Evolutionary conservation across 768 basidiomycete species (phyloP).

Genomic region (Trametes villosa): DNA sequence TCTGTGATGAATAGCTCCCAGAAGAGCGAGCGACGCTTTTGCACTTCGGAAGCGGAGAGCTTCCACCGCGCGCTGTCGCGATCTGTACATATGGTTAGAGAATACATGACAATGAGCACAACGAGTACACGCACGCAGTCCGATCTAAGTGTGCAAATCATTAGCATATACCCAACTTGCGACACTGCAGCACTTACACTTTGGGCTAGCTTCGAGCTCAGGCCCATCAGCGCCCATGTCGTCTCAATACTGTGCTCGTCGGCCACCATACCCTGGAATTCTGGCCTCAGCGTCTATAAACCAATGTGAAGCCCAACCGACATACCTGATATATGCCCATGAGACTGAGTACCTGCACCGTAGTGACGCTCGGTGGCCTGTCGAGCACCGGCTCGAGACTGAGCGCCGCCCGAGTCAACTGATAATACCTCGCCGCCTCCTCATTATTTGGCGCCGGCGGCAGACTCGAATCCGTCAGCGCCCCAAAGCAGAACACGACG

Average conservation of each 20-base stretch:
- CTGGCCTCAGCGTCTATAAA: neutral
- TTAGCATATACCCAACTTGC: neutral
- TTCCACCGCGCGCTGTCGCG: conserved; percentile 75
- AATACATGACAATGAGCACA: neutral
- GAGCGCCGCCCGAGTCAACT: conserved; percentile 66
- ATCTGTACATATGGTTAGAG: conserved; percentile 47
- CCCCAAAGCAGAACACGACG: conserved; percentile 38
- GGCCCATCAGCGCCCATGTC: conserved; percentile 52
- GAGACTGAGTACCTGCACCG: conserved; percentile 9
- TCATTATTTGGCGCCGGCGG: conserved; percentile 44
- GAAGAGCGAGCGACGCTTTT: conserved; percentile 66
- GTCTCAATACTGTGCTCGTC: conserved; percentile 62
- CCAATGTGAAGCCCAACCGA: neutral
- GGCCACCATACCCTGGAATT: conserved; percentile 58
- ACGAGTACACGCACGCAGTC: conserved; percentile 49
- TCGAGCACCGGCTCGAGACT: conserved; percentile 71
- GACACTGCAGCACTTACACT: conserved; percentile 48
- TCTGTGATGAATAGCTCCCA: conserved; percentile 68
- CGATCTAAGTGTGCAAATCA: conserved; percentile 38
- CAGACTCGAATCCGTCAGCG: conserved; percentile 35
- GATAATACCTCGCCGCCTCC: conserved; percentile 49
- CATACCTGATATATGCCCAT: conserved; percentile 18
- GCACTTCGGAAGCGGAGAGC: conserved; percentile 61
- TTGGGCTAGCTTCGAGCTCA: conserved; percentile 62
- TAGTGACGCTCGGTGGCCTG: conserved; percentile 62